Conservation (phyloP, 2,329 filamentous ascomycete species). For the Phaeomoniella chlamydospora region DNA sequence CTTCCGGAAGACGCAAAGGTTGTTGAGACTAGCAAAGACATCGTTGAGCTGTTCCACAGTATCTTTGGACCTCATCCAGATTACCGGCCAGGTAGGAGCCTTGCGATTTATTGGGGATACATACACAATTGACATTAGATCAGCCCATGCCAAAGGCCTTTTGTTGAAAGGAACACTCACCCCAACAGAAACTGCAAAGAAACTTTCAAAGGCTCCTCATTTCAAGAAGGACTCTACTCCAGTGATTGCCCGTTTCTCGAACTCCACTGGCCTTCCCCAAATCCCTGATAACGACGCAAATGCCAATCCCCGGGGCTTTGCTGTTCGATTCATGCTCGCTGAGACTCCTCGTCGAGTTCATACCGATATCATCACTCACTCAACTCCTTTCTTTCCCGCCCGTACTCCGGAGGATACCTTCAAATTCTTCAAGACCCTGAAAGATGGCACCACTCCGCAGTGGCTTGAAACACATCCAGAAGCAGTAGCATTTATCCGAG, state of each 20-base stretch:
- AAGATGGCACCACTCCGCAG: constrained; percentile 13
- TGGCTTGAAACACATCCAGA: constrained; percentile 32
- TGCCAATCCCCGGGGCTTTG: constrained; percentile 34
- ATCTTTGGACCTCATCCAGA: constrained; percentile 26
- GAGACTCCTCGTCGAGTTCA: constrained; percentile 26
- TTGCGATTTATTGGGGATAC: background rate
- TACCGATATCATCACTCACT: constrained; percentile 43
- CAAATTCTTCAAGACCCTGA: constrained; percentile 29
- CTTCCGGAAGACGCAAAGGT: constrained; percentile 25
- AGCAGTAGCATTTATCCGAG: constrained; percentile 32
- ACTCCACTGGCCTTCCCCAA: constrained; percentile 33
- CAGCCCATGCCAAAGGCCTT: constrained; percentile 40
- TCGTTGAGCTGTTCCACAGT: constrained; percentile 22
- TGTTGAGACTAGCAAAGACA: constrained; percentile 20
- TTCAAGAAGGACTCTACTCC: constrained; percentile 31
- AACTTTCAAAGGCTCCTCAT: constrained; percentile 33
- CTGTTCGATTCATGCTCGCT: constrained; percentile 31
- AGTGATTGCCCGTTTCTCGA: constrained; percentile 35
- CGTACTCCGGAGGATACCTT: constrained; percentile 39
- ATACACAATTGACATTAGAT: background rate
- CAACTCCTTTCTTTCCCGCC: constrained; percentile 36
- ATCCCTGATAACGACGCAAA: constrained; percentile 34
- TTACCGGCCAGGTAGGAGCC: constrained; percentile 21
- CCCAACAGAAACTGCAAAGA: constrained; percentile 27
- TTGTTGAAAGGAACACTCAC: constrained; percentile 38